Base-by-base conservation (phyloP, 345 rosid species). In the Dimocarpus longan region DNA sequence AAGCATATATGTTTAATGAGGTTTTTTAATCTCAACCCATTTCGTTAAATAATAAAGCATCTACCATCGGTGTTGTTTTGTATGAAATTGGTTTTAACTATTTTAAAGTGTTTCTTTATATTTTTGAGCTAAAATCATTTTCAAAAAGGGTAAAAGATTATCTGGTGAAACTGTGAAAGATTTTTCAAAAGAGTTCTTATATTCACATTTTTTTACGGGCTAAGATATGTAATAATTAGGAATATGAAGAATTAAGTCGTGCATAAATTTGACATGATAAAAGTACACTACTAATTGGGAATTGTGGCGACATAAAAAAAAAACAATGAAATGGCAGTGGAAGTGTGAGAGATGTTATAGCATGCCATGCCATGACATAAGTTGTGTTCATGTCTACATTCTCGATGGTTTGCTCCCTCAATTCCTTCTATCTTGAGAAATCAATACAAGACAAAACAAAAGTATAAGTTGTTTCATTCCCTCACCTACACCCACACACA, bases 351-450 rank as follows among this genome's bases (percentile, higher is more conserved):
- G 28, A 60, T 11, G 18, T 16, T n/a, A 54, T 4, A 16, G n/a
- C 59, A 16, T 54, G 59, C 21, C 59, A 60, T 21, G 32, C 66
- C 28, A 60, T 60, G 22, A 60, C 66, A n/a, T 60, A 1, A n/a
- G 13, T 18, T 68, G 43, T 42, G 26, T 39, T 66, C 0, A 52
- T 66, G 39, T 32, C 79, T 12, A 21, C 52, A 66, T 76, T 76
- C 79, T 37, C 15, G 21, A 43, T 24, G 22, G 12, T 26, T 39
- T 76, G 66, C 56, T 60, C 39, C 76, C 76, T 13, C 1, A 0
- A 4, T 76, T 76, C 64, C 63, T 37, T n/a, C 78, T 22, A 66
- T 66, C 22, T 21, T 75, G 8, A 70, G 79, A 76, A 76, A 76
- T 28, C 46, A 19, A 11, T 19, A 5, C 11, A 28, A 1, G 28